These are phyloP conservation scores for Globisporangium carolinianum DNA, from an alignment of 352 stramenopile genomes.

Conservation along the genomic window DNA sequence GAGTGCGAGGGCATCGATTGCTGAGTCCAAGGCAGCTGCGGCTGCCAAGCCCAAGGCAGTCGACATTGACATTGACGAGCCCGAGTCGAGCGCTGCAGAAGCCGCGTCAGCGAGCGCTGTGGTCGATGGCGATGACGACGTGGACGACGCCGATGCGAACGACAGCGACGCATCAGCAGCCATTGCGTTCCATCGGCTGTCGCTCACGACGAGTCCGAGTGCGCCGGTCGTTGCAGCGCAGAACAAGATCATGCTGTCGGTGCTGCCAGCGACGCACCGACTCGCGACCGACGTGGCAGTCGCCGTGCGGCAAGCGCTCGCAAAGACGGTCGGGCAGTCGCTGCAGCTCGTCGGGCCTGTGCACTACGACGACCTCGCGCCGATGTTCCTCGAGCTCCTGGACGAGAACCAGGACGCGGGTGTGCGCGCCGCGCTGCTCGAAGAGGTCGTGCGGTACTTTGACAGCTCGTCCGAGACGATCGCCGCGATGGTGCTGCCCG, in stretches of 20 bases:
- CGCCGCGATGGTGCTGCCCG: constrained; percentile 59
- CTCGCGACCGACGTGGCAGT: constrained; percentile 75
- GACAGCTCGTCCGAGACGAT: constrained; percentile 62
- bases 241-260: constrained; percentile 71
- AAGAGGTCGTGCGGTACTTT: constrained; percentile 77
- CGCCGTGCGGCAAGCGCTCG: constrained; percentile 63
- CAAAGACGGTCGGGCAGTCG: constrained; percentile 68
- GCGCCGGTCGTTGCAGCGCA: constrained; percentile 55
- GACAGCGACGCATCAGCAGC: not conserved
- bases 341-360: constrained; percentile 55
- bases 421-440: constrained; percentile 69
- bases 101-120: not conserved
- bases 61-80: constrained; percentile 1
- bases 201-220: constrained; percentile 13
- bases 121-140: not conserved
- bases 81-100: not conserved
- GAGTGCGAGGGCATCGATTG: too few relatives aligned
- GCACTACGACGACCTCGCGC: constrained; percentile 78
- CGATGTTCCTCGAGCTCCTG: constrained; percentile 78
- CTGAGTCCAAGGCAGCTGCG: not conserved
- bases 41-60: not conserved
- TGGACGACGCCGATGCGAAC: not conserved
- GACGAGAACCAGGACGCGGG: constrained; percentile 76
- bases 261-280: constrained; percentile 71
- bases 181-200: constrained; percentile 20